A percentile compares a stretch with the other conserved stretches of the same genome.
Evolutionary conservation across 306 rosid genomes (phyloP).

Genomic region (Sicyos baderoa): DNA sequence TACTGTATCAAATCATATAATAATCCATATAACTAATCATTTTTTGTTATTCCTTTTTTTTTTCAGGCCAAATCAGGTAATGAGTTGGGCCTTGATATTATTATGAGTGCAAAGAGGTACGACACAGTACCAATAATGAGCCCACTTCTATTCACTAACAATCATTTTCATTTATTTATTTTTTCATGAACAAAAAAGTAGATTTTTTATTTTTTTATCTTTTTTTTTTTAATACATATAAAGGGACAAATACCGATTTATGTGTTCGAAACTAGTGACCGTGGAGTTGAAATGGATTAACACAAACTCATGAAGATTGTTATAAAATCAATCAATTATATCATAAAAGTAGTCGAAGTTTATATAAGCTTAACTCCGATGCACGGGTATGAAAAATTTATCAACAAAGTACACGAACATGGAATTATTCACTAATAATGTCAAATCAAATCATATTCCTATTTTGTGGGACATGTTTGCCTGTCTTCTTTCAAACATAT

Average conservation of each 20-base stretch:
- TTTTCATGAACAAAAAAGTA: neutral
- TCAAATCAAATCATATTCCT: constrained; percentile 25
- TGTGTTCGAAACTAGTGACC: too few species aligned
- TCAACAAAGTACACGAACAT: neutral
- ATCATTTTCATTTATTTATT: neutral
- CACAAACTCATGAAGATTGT: too few species aligned
- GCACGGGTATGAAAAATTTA: too few species aligned
- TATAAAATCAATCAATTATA: too few species aligned
- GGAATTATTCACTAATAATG: constrained; percentile 7
- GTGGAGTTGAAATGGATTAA: too few species aligned
- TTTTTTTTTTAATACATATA: too few species aligned
- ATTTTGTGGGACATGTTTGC: constrained; percentile 32
- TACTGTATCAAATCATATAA: neutral
- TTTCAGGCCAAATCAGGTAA: neutral
- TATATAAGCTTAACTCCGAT: too few species aligned
- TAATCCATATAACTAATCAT: neutral
- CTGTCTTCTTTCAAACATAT: constrained; percentile 9
- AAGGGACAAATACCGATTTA: too few species aligned
- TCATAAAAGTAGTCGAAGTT: too few species aligned
- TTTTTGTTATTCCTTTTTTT: neutral
- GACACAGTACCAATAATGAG: neutral
- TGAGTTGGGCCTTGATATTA: constrained; percentile 13
- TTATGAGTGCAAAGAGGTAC: neutral
- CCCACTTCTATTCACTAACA: neutral
- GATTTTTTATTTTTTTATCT: neutral